Conservation (phyloP, 2,329 filamentous ascomycete species). For the Balansia obtecta region DNA sequence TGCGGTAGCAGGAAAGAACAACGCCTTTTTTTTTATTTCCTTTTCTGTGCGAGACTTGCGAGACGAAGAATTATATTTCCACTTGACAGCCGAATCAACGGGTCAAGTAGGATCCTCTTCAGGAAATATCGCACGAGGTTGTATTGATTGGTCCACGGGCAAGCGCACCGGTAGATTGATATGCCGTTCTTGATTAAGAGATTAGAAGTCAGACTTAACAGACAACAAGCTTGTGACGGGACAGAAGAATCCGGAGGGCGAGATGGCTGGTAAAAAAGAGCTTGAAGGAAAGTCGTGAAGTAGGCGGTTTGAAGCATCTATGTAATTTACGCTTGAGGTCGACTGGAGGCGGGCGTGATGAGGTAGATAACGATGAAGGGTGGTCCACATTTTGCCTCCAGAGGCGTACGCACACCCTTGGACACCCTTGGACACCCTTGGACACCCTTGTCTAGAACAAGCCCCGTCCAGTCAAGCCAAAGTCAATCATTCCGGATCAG, state of each 20-base stretch:
- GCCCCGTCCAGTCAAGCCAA: no score
- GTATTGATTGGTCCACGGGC: neutral
- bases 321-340: conserved; percentile 8
- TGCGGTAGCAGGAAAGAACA: neutral
- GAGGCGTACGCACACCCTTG: neutral
- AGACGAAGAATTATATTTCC: conserved; percentile 8
- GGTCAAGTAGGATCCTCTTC: conserved; percentile 23
- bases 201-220: conserved; percentile 5
- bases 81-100: conserved; percentile 38
- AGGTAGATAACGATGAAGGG: conserved; percentile 14
- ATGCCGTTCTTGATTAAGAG: conserved; percentile 4
- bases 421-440: no score
- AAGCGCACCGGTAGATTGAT: neutral
- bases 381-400: conserved; percentile 2
- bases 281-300: conserved; percentile 28
- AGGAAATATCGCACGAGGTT: neutral
- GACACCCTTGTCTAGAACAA: no score
- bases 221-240: conserved; percentile 1
- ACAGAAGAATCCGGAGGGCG: neutral
- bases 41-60: neutral
- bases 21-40: neutral
- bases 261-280: conserved; percentile 1
- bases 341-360: conserved; percentile 13
- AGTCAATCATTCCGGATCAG: neutral
- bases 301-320: conserved; percentile 12